Base-by-base conservation (phyloP, 176 grass and related monocot species). In the Aegilops umbellulata region DNA sequence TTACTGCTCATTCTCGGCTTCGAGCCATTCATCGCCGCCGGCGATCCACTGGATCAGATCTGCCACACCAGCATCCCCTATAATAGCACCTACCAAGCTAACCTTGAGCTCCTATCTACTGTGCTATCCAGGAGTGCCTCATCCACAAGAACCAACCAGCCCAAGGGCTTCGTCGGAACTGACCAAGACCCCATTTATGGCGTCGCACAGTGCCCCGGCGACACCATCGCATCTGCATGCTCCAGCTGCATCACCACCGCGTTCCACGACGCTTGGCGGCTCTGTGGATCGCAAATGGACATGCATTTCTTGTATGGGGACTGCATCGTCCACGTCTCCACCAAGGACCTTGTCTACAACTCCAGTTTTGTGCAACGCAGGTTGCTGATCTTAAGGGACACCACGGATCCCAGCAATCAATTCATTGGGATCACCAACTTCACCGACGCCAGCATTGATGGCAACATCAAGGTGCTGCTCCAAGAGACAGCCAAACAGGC, bases 81-180 rank as follows among this genome's bases (percentile, higher is more conserved):
- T 30, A 34, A 60, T 19, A 77, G 57, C 44, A 32, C 71, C 5
- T 94, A 76, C 65, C 7, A 75, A 14, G 0, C 10, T 46, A 92
- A 92, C 81, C 60, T 90, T 23, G 15, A 90, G 20, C 60, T 39
- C 22, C 80, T 91, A 14, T 78, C 70, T 15, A 3, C 69, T 14
- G 10, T 8, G 36, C 34, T 82, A 12, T 6, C 9, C 22, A 46
- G 23, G 25, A 36, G 9, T 5, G 14, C 49, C 22, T 7, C 68
- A 0, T 10, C 41, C 51, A 12, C 58, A 5, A 0, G 27, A 2
- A n/a, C 35, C 15, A 60, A 64, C 6, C 89, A 78, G 61, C 10
- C 6, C 55, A 55, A 60, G 19, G 38, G 8, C 2, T 62, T 70
- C 23, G 25, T 5, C 6, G 90, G 87, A 17, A 3, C 19, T 0